Evolutionary conservation across 176 grass and related monocot genomes (phyloP), one percentile per base, ranked within the genome.

Genomic region (Oryza glumipatula): DNA sequence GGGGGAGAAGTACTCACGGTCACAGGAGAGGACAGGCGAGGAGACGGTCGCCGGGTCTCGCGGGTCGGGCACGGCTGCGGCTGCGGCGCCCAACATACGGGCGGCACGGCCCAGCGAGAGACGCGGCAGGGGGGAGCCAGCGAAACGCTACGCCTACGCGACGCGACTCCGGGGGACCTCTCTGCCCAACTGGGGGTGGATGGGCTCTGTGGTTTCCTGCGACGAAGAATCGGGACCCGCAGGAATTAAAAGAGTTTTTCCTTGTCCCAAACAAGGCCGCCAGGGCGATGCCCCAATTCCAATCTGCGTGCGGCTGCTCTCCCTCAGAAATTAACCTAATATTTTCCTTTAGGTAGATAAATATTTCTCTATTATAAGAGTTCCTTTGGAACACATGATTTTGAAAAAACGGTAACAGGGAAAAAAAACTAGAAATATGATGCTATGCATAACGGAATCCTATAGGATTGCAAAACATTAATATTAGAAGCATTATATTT

Each of bases 81-180:
- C 49, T 21, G 74, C 52, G 38, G 83, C 51, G 51, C 51, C 75
- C 83, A 78, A 48, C 83, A 78, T 85, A 46, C 66, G 36, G 14
- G 49, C 58, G 45, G 61, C 44, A 43, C 72, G 21, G 45, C 63
- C 39, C 70, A 11, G 19, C 56, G 56, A 61, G 56, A 61, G 7
- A 22, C 56, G 56, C 56, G 19, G 56, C 56, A 48, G 5, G 16
- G 7, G 1, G 7, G 7, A 7, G 39, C 82, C 32, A 69, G 41
- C 73, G 21, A 51, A 52, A 15, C 44, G 24, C 64, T 49, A 39
- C n/a, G 73, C 83, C 49, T 51, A 70, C 47, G 47, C 36, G 24
- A 71, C 74, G 16, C 70, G 52, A 19, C 52, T 56, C 17, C 47
- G 13, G 47, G 47, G 47, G 47, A 49, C 47, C 47, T 48, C 36